Conservation (phyloP, 2,329 filamentous ascomycete species). For the Aureobasidium mangrovei region DNA sequence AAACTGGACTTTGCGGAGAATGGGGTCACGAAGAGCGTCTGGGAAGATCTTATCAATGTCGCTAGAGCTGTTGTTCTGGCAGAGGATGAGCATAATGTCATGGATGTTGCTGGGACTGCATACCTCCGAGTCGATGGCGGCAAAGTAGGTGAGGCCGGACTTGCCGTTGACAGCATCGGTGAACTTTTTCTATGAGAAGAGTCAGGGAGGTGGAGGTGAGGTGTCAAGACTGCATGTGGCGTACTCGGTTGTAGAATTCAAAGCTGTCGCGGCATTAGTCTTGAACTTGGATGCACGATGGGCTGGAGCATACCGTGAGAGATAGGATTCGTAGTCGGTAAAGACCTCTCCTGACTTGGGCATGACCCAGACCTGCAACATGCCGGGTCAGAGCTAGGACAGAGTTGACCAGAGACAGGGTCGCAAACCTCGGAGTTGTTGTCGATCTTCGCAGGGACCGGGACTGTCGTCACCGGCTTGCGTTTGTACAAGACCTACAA, state of each 20-base stretch:
- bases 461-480: slow-evolving; percentile 80
- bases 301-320: slow-evolving; percentile 56
- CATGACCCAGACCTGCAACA: slow-evolving; percentile 76
- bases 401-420: neutral
- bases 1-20: slow-evolving; percentile 85
- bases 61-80: slow-evolving; percentile 56
- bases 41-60: slow-evolving; percentile 91
- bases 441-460: slow-evolving; percentile 63
- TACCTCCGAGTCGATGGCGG: slow-evolving; percentile 53
- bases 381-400: neutral
- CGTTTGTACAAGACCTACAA: slow-evolving; percentile 85
- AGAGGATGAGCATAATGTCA: slow-evolving; percentile 17
- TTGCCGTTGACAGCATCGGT: slow-evolving; percentile 95
- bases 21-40: slow-evolving; percentile 80
- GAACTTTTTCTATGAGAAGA: slow-evolving; percentile 62
- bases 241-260: slow-evolving; percentile 88
- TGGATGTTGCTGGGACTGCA: slow-evolving; percentile 16
- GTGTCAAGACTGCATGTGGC: slow-evolving; percentile 20
- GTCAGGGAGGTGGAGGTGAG: slow-evolving; percentile 18
- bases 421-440: slow-evolving; percentile 69
- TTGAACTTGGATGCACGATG: neutral
- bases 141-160: slow-evolving; percentile 83
- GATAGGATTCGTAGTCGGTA: slow-evolving; percentile 75
- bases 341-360: slow-evolving; percentile 86
- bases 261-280: slow-evolving; percentile 46